Conservation (phyloP, 441 rosid genomes). For the Macaranga tanarius region DNA sequence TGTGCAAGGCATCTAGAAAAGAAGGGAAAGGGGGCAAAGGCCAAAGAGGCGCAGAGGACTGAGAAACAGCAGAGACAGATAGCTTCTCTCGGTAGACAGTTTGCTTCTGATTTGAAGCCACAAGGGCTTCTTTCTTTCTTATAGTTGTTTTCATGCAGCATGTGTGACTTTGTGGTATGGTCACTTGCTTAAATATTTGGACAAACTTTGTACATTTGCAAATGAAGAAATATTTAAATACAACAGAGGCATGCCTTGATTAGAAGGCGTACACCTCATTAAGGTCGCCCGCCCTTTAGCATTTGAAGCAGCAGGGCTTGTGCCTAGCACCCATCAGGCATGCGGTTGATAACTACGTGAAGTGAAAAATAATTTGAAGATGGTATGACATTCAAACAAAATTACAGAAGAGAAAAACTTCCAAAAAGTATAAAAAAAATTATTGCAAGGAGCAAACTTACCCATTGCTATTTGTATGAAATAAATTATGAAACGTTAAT, state of each 20-base stretch:
- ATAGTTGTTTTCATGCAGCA: too few relatives aligned
- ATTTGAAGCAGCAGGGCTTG: not conserved
- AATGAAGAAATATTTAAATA: not conserved
- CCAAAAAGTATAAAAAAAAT: constrained; percentile 2
- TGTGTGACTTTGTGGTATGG: too few relatives aligned
- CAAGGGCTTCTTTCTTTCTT: too few relatives aligned
- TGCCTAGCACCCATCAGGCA: not conserved
- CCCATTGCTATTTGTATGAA: constrained; percentile 37
- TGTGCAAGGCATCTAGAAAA: too few relatives aligned
- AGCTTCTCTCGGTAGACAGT: too few relatives aligned
- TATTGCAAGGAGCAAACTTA: constrained; percentile 38
- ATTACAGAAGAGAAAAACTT: not conserved
- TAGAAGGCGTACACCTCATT: not conserved
- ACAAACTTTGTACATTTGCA: not conserved
- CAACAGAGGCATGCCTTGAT: not conserved
- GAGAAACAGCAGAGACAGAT: too few relatives aligned
- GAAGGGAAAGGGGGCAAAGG: too few relatives aligned
- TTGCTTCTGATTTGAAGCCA: too few relatives aligned
- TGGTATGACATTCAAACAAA: not conserved
- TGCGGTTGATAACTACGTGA: not conserved
- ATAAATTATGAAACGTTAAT: constrained; percentile 47
- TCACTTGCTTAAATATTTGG: too few relatives aligned
- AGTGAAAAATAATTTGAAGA: not conserved
- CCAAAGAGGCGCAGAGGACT: too few relatives aligned
- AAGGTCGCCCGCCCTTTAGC: too few relatives aligned